Evolutionary conservation across 768 basidiomycete genomes (phyloP), one percentile per base, ranked within the genome.

Genomic region (Boletus edulis): DNA sequence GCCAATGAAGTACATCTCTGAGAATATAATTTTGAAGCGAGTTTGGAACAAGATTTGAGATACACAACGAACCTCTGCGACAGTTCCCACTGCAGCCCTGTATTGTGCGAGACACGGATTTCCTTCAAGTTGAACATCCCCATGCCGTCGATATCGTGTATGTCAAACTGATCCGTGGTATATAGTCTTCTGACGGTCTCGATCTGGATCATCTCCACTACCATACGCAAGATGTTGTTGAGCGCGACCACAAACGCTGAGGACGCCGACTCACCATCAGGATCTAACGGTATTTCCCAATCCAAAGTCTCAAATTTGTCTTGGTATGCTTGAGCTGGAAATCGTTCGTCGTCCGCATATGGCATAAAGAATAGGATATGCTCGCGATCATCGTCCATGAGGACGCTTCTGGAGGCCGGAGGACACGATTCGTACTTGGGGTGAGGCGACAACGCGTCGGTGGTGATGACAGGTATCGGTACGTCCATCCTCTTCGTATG

Each of bases 141-240:
- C 46, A 64, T 58, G 11, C 49, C 55, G 39, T 80, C 75, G 15
- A 84, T 75, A 13, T 77, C 71, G 3, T 46, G 46, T 5, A 68
- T 58, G 0, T 69, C 63, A 2, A 83, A 51, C 0, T 57, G 41
- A n/a, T 75, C 55, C 1, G 53, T 45, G 7, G 59, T 46, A 32
- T 72, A 58, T 0, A 85, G 69, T 7, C 77, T 69, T 18, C 74
- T 70, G 10, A 73, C 66, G 8, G 76, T 69, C 64, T 83, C 79
- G 6, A 79, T 61, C 48, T 76, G 73, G 15, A 85, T 77, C 18
- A 80, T 65, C 58, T 82, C 80, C 58, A 66, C 84, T 84, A 35
- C 24, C 13, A 44, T 10, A 35, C 8, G 14, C 31, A 24, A 49
- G 11, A 27, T 0, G 14, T 39, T 0, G 14, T 39, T 8, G 35